These are phyloP conservation scores for Microbotryum scabiosae DNA, from an alignment of 1,284 basidiomycete species.

Conservation along the genomic window DNA sequence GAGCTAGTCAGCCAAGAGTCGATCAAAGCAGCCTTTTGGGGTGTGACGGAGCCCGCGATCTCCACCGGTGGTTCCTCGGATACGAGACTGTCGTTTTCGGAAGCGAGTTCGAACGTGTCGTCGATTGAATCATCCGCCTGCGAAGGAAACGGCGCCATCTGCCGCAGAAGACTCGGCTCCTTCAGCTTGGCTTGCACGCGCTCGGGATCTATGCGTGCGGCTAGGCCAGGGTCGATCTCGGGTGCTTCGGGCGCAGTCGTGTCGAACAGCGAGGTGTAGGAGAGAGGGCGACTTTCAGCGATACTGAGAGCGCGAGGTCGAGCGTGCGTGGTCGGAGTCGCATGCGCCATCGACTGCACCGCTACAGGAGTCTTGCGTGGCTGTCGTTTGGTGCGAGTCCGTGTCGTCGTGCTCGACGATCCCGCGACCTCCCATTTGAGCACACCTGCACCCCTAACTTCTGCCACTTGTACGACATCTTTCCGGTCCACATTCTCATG, in stretches of 20 bases:
- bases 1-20: too few relatives aligned
- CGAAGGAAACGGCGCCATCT: constrained; percentile 14
- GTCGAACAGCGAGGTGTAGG: constrained; percentile 22
- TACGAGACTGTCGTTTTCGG: neutral
- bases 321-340: too few relatives aligned
- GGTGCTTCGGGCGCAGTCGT: constrained; percentile 14
- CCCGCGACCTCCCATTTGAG: too few relatives aligned
- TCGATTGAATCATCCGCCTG: constrained; percentile 19
- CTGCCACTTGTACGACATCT: neutral
- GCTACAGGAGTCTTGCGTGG: too few relatives aligned
- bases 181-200: neutral
- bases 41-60: too few relatives aligned
- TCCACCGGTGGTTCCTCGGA: neutral
- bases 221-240: constrained; percentile 1
- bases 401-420: too few relatives aligned
- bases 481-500: neutral
- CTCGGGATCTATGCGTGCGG: neutral
- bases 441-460: too few relatives aligned
- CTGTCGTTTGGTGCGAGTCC: too few relatives aligned
- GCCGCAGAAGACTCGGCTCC: constrained; percentile 6
- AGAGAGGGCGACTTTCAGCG: constrained; percentile 1
- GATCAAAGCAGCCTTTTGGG: too few relatives aligned
- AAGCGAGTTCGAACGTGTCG: constrained; percentile 14
- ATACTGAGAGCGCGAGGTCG: too few relatives aligned
- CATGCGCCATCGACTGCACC: too few relatives aligned